phyloP scores from a whole-genome alignment of 495 filamentous ascomycete genomes.

The Aspergillus conjunctus region DNA sequence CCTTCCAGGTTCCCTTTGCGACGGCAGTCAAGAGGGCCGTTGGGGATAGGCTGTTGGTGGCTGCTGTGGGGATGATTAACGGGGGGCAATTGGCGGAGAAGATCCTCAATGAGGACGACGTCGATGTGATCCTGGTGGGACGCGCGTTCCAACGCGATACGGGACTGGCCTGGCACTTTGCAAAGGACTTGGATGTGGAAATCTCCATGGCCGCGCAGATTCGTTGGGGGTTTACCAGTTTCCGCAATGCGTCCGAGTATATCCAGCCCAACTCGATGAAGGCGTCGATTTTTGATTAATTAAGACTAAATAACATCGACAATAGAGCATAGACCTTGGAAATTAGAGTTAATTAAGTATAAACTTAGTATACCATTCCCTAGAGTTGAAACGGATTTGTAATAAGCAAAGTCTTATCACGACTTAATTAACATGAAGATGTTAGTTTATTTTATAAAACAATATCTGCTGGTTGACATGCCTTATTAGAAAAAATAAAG shows the following conservation, averaged over 20 bases:
- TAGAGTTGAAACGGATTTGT: too few relatives aligned
- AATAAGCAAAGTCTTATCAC: too few relatives aligned
- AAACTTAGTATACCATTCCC: too few relatives aligned
- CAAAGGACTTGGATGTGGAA: slow-evolving; percentile 64
- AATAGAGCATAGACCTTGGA: not conserved
- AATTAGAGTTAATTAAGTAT: too few relatives aligned
- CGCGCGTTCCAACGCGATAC: slow-evolving; percentile 72
- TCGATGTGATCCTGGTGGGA: slow-evolving; percentile 65
- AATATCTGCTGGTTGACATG: too few relatives aligned
- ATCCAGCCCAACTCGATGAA: slow-evolving; percentile 44
- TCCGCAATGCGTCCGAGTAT: slow-evolving; percentile 40
- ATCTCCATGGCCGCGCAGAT: slow-evolving; percentile 70
- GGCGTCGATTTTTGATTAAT: slow-evolving; percentile 38
- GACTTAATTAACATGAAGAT: too few relatives aligned
- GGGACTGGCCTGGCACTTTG: slow-evolving; percentile 66
- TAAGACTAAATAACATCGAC: not conserved
- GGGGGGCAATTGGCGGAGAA: slow-evolving; percentile 57
- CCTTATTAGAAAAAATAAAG: too few relatives aligned
- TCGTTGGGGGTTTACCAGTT: slow-evolving; percentile 55
- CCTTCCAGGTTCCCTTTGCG: slow-evolving; percentile 66
- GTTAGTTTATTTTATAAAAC: too few relatives aligned
- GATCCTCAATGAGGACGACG: slow-evolving; percentile 52
- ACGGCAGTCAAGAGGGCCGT: slow-evolving; percentile 62
- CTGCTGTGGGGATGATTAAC: slow-evolving; percentile 63
- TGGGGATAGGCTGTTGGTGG: slow-evolving; percentile 58